A percentile compares a stretch with the other conserved stretches of the same genome.
Conservation (phyloP, 2,329 filamentous ascomycete species). For the Xylariaceae sp. region DNA sequence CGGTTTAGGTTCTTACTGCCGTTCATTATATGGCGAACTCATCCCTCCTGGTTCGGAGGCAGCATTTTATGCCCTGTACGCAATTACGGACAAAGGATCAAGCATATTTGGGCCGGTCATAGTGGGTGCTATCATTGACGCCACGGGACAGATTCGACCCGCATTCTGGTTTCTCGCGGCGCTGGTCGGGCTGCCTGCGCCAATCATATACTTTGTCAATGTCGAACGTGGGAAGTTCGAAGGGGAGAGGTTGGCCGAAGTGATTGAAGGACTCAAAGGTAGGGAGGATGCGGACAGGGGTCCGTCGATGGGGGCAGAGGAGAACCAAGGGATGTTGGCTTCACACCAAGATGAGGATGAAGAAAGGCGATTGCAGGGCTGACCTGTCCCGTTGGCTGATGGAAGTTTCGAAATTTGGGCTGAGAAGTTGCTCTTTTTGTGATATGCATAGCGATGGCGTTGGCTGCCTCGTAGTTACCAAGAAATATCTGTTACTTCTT, state of each 20-base stretch:
- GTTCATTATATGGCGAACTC: slow-evolving; percentile 86
- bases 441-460: slow-evolving; percentile 42
- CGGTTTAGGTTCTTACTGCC: slow-evolving; percentile 87
- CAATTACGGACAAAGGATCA: slow-evolving; percentile 95
- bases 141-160: slow-evolving; percentile 71
- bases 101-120: slow-evolving; percentile 92
- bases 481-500: no score
- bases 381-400: no score
- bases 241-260: slow-evolving; percentile 58
- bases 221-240: slow-evolving; percentile 73
- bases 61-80: slow-evolving; percentile 93
- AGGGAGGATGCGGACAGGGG: slow-evolving; percentile 16
- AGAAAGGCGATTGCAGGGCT: no score
- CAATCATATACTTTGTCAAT: slow-evolving; percentile 79
- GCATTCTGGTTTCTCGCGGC: slow-evolving; percentile 90
- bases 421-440: background rate
- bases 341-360: slow-evolving; percentile 22
- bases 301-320: slow-evolving; percentile 18
- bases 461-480: slow-evolving; percentile 11
- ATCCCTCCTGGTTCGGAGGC: slow-evolving; percentile 93
- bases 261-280: slow-evolving; percentile 50
- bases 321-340: slow-evolving; percentile 31
- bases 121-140: slow-evolving; percentile 88
- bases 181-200: slow-evolving; percentile 79
- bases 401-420: no score